Evolutionary conservation across 1,284 basidiomycete genomes (phyloP).

Genomic region (Ganoderma sinense): DNA sequence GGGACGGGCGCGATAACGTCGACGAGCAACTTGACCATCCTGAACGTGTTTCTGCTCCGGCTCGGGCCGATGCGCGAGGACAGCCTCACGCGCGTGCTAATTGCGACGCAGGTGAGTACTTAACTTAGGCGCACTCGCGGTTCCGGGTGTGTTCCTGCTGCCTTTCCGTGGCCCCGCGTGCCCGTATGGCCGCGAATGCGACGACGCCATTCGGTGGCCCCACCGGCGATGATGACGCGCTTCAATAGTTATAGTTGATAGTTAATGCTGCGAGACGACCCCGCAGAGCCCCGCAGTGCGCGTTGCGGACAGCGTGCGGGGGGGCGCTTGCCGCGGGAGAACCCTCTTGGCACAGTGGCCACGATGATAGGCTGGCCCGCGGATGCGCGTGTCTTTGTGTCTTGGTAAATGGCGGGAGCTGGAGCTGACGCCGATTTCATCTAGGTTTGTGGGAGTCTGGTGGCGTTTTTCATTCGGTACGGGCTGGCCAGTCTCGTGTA

Average conservation of each 20-base stretch:
- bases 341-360: neutral
- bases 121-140: no score
- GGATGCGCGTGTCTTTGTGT: no score
- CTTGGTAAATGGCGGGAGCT: no score
- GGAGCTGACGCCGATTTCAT: slow-evolving; percentile 6
- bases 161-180: neutral
- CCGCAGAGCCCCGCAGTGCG: neutral
- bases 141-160: neutral
- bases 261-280: neutral
- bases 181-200: neutral
- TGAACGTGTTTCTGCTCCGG: slow-evolving; percentile 83
- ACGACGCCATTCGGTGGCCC: no score
- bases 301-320: neutral
- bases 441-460: slow-evolving; percentile 60
- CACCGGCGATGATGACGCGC: no score
- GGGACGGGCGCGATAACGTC: slow-evolving; percentile 65
- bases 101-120: slow-evolving; percentile 69
- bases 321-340: neutral
- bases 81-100: slow-evolving; percentile 75
- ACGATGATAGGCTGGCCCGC: neutral
- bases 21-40: slow-evolving; percentile 87
- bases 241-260: no score
- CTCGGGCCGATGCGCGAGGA: slow-evolving; percentile 87
- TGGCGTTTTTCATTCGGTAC: slow-evolving; percentile 88
- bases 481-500: slow-evolving; percentile 88